Evolutionary conservation across 192 early-diverging fungal genomes (phyloP), one percentile per base, ranked within the genome.

Genomic region (Entrophospora sp.): DNA sequence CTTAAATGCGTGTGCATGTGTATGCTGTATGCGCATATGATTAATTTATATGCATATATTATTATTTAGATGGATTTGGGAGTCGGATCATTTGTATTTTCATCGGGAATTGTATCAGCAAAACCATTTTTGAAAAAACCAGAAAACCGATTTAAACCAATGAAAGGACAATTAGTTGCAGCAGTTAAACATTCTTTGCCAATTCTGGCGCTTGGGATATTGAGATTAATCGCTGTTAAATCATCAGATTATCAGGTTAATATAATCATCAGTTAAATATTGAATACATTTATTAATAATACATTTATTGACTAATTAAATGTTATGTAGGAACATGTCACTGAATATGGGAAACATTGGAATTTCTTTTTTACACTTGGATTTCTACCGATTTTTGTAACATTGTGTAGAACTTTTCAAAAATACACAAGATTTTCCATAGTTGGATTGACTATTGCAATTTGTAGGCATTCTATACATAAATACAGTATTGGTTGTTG

Each of bases 281-380:
- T 30, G 30, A 20, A 28, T n/a, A 37, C 34, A 24, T 36, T 14
- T 25, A 57, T n/a, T n/a, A n/a, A n/a, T n/a, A n/a, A n/a, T n/a
- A n/a, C n/a, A n/a, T n/a, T n/a, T n/a, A n/a, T n/a, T n/a, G n/a
- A n/a, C n/a, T n/a, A n/a, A n/a, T n/a, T n/a, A n/a, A n/a, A n/a
- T n/a, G n/a, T n/a, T n/a, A n/a, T n/a, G n/a, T 38, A 87, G 82
- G 90, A 93, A 44, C 93, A 98, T 68, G 88, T 89, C 7, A 81
- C 89, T 0, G 96, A 98, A 70, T 98, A 98, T 69, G 96, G 96
- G 24, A 81, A 91, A 43, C 96, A 98, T 64, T 98, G 96, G 96
- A 98, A 98, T 80, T 98, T 98, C 76, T 98, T 96, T 71, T 81
- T 95, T 56, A 98, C 96, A 2, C 81, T 98, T 14, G 91, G 89